Base-by-base conservation (phyloP, 257 asterid species). In the Ilex asprella region DNA sequence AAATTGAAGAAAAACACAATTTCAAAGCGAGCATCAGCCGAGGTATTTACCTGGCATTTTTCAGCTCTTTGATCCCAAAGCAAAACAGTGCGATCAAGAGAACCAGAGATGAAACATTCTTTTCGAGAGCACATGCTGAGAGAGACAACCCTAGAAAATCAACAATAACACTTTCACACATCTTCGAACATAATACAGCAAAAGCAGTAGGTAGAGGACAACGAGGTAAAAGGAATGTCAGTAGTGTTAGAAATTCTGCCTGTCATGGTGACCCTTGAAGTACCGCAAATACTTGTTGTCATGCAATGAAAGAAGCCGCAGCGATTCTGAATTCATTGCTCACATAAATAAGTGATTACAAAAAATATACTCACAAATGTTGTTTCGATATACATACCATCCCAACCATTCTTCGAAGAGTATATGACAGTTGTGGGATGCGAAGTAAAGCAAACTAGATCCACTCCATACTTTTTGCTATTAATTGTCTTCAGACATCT, bases 391-490 rank as follows among this genome's bases (percentile, higher is more conserved):
- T 44, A 64, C 93, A 67, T 81, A 91, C 98, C 97, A 72, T 93
- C 99, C 99, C 99, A 93, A 47, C 99, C 99, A 75, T 93, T 93
- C 88, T 87, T 93, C 16, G 97, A 93, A 46, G 97, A 93, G 81
- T 89, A 93, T 71, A 93, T 89, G 39, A 93, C 99, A 62, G 97
- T 89, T 39, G 96, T 83, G 6, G 95, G 95, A 69, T 93, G 97
- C 69, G 96, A 87, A 65, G 99, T 93, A 78, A 93, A 93, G 81
- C 94, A 77, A 78, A 93, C 99, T 46, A 93, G 84, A 73, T 93
- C 97, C 60, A 93, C 97, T 51, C 97, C 99, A 58, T 93, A 89
- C 58, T 93, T 89, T 75, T 93, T 87, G 80, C 97, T 93, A 72
- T 89, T 93, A 59, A 93, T 93, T 32, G 99, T 89, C 91, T 87